phyloP scores from a whole-genome alignment of 108 stramenopile species.

The Skeletonema marinoi region DNA sequence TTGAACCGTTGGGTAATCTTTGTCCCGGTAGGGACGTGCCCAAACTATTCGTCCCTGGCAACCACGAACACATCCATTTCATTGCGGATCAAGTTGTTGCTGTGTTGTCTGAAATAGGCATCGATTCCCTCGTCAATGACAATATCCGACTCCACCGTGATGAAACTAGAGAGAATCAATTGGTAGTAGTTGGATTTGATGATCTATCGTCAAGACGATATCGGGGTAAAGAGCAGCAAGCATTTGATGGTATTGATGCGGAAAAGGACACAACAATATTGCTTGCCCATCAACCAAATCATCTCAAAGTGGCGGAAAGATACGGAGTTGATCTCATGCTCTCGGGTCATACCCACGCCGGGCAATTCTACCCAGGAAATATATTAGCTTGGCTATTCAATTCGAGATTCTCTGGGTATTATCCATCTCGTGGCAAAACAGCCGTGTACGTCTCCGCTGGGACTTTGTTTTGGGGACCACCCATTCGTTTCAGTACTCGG shows the following conservation, averaged over 20 bases:
- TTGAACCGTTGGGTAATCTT: neutral
- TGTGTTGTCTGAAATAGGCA: neutral
- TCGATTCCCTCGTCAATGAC: neutral
- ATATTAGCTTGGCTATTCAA: neutral
- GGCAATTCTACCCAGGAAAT: neutral
- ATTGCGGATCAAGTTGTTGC: neutral
- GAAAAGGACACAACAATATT: neutral
- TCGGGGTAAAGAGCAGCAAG: neutral
- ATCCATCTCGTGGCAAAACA: neutral
- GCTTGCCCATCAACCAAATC: neutral
- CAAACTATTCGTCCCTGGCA: neutral
- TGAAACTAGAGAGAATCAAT: neutral
- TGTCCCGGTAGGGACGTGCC: neutral
- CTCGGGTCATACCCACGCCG: neutral
- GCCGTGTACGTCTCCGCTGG: neutral
- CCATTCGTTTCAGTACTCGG: neutral
- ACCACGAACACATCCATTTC: neutral
- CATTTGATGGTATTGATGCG: neutral
- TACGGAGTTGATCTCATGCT: neutral
- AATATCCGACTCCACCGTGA: neutral
- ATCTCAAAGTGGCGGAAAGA: neutral
- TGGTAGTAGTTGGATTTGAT: neutral
- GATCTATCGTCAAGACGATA: neutral
- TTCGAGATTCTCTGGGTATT: neutral
- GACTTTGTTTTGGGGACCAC: neutral